A percentile compares a stretch with the other conserved stretches of the same genome.
Conservation (phyloP, 176 grass and related monocot species). For the Oryza rufipogon region DNA sequence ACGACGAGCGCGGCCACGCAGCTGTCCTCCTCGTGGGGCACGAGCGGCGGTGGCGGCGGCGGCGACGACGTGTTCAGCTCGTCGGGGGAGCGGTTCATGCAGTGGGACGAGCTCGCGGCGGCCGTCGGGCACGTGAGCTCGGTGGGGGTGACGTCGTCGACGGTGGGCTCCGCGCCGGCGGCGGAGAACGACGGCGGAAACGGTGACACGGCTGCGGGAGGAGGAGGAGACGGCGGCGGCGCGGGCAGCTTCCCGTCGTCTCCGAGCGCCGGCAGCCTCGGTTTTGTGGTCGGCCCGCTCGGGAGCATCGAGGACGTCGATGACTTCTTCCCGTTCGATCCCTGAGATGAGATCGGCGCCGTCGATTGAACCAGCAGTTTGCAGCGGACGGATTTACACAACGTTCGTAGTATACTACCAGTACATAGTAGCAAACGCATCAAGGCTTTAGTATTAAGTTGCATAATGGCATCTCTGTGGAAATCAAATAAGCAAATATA, state of each 20-base stretch:
- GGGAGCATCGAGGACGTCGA: slow-evolving; percentile 33
- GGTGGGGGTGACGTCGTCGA: slow-evolving; percentile 11
- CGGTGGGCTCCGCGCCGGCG: slow-evolving; percentile 13
- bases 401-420: too few species aligned
- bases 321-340: slow-evolving; percentile 22
- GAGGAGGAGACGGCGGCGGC: background rate
- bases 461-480: too few species aligned
- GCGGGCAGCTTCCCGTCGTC: slow-evolving; percentile 14
- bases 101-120: slow-evolving; percentile 50
- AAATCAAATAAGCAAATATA: too few species aligned
- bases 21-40: slow-evolving; percentile 34
- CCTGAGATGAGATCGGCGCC: slow-evolving; percentile 9
- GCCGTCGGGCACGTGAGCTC: slow-evolving; percentile 38
- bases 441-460: too few species aligned
- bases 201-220: background rate
- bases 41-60: background rate
- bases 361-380: background rate
- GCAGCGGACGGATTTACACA: background rate
- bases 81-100: slow-evolving; percentile 41
- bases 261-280: slow-evolving; percentile 8
- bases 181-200: background rate
- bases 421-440: too few species aligned
- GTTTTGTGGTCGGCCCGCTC: slow-evolving; percentile 21
- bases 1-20: background rate
- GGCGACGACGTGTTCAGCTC: slow-evolving; percentile 64